Base-by-base conservation (phyloP, 140 eudicot genomes). In the Anethum foeniculum region DNA sequence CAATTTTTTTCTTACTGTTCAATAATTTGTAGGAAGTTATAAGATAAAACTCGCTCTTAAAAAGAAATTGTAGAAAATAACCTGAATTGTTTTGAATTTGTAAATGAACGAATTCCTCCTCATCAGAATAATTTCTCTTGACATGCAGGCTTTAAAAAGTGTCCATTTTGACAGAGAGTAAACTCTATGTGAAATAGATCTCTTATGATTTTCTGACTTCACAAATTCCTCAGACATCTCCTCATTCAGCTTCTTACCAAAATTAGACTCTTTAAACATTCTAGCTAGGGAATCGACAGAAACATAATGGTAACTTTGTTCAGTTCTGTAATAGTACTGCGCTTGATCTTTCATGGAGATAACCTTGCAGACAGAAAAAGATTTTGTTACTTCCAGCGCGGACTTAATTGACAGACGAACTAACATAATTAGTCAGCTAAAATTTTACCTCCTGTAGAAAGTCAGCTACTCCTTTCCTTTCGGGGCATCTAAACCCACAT, bases 401-500 rank as follows among this genome's bases (percentile, higher is more conserved):
- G 77, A 56, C 64, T 69, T 79, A 23, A 60, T 16, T 58, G 43
- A 14, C 16, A 39, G 48, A 41, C 46, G 51, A 28, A 49, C 16
- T 77, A 47, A 78, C 25, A 52, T n/a, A 49, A 28, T 0, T 30
- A 32, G 25, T n/a, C 73, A 80, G 48, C 64, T 60, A 64, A 56
- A 28, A 48, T 44, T 69, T 78, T 82, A 88, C 95, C 90, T 90
- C 95, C 85, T 90, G 95, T 60, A 90, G 88, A 82, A 90, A 90
- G 85, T 90, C 95, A 62, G 95, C 92, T n/a, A 88, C 88, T 4
- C 92, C 95, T 84, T 90, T 90, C 71, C 95, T 90, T 80, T 85
- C 86, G 9, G 95, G 95, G 38, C 95, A 90, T 80, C 71, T 88
- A 78, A 90, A 88, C 48, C 95, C 95, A 76, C 87, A 79, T 56